Percentiles rank a stretch among this genome's conserved stretches.
These are phyloP conservation scores for Botrytis aclada DNA, from an alignment of 2,329 filamentous ascomycete species.

Conservation along the genomic window DNA sequence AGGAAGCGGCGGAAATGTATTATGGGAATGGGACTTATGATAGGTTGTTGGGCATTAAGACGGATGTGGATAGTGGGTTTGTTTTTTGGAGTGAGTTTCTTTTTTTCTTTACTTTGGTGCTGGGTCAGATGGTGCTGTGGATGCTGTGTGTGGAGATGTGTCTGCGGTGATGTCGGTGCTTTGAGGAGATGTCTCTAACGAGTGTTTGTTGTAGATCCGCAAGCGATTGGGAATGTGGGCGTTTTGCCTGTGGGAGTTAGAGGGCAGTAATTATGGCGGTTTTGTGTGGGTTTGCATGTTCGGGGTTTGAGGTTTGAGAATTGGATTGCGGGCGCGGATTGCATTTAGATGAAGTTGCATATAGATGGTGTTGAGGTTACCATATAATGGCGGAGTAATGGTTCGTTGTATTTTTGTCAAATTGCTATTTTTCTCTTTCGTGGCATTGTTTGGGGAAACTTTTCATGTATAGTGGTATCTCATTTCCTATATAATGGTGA, in stretches of 20 bases:
- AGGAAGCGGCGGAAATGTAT: conserved; percentile 25
- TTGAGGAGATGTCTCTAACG: not conserved
- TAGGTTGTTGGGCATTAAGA: conserved; percentile 28
- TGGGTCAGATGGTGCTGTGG: not conserved
- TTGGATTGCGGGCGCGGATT: not conserved
- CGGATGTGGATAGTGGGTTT: conserved; percentile 24
- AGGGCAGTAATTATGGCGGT: not conserved
- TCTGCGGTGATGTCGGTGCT: not conserved
- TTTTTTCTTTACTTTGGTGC: not conserved
- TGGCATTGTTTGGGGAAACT: not conserved
- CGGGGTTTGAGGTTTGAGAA: not conserved
- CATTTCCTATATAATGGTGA: no score
- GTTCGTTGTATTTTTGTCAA: not conserved
- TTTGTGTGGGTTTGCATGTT: not conserved
- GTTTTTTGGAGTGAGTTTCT: conserved; percentile 28
- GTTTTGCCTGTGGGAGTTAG: not conserved
- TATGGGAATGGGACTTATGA: conserved; percentile 30
- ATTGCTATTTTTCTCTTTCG: not conserved
- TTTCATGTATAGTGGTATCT: not conserved
- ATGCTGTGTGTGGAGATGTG: no score
- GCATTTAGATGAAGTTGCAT: not conserved
- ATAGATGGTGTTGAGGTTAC: not conserved
- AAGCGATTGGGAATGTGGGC: conserved; percentile 23
- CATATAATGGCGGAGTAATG: not conserved
- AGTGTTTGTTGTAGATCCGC: not conserved